Evolutionary conservation across 2,329 filamentous ascomycete genomes (phyloP).

Genomic region (Fusarium mangiferae): DNA sequence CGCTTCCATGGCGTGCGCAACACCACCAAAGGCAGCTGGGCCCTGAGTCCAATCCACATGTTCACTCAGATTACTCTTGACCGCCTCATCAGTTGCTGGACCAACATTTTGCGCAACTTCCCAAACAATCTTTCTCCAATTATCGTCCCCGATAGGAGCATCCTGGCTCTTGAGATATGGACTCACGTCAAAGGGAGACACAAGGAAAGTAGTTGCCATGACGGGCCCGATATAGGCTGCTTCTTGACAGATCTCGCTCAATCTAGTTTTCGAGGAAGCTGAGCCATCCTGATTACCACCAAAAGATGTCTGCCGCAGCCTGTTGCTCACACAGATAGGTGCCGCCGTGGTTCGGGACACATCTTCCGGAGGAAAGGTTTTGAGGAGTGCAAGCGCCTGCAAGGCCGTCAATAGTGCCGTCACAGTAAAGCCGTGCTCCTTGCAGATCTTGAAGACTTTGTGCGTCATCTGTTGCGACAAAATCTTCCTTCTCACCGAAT

Average conservation of each 20-base stretch:
- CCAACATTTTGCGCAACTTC: neutral
- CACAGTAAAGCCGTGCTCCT: neutral
- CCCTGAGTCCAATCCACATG: constrained; percentile 12
- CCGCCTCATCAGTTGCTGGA: neutral
- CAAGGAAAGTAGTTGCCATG: constrained; percentile 3
- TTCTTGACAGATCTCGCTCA: neutral
- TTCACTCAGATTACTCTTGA: neutral
- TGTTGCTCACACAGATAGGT: constrained; percentile 8
- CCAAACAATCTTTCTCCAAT: neutral
- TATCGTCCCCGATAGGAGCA: accelerated
- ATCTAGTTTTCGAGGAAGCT: neutral
- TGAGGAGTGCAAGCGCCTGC: neutral
- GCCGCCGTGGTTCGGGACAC: neutral
- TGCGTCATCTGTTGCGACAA: neutral
- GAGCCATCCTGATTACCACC: neutral
- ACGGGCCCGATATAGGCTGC: neutral
- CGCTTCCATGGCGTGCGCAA: neutral
- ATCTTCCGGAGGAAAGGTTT: neutral
- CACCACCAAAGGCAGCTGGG: constrained; percentile 1
- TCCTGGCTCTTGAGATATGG: neutral
- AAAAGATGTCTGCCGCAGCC: neutral
- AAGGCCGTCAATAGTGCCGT: neutral
- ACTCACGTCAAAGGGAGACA: neutral
- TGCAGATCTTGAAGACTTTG: neutral
- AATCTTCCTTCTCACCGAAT: neutral